A percentile compares a stretch with the other conserved stretches of the same genome.
These are phyloP conservation scores for Sideroxylon spinosum DNA, from an alignment of 179 eudicot genomes.

Conservation along the genomic window DNA sequence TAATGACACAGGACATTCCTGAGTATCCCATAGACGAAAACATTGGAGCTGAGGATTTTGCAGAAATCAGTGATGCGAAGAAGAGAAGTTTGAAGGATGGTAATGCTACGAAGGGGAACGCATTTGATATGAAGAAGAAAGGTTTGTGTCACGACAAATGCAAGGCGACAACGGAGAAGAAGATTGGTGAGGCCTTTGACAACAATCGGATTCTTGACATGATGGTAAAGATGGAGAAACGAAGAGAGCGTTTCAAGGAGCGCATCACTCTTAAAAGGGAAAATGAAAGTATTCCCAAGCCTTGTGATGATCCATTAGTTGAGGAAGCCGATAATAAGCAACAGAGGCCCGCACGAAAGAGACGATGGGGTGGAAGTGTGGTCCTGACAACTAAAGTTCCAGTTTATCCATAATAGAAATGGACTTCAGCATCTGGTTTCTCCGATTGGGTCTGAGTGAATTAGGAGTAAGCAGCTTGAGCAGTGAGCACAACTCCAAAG, in stretches of 20 bases:
- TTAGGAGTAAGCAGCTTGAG: background rate
- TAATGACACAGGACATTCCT: constrained; percentile 36
- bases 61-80: constrained; percentile 18
- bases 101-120: constrained; percentile 7
- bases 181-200: constrained; percentile 18
- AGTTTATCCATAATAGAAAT: background rate
- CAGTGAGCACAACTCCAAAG: background rate
- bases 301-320: constrained; percentile 17
- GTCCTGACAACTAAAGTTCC: background rate
- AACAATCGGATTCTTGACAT: constrained; percentile 40
- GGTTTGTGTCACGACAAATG: too few species aligned
- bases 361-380: constrained; percentile 50
- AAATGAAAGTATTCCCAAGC: constrained; percentile 24
- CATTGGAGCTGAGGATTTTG: constrained; percentile 10
- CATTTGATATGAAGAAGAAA: too few species aligned
- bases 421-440: background rate
- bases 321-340: constrained; percentile 27
- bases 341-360: constrained; percentile 53
- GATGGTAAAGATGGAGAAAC: constrained; percentile 64
- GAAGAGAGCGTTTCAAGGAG: constrained; percentile 62
- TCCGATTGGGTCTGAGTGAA: background rate
- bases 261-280: constrained; percentile 30
- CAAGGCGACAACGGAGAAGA: constrained; percentile 5
- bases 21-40: constrained; percentile 16
- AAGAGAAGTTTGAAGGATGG: constrained; percentile 11